Conservation (phyloP, 1,284 basidiomycete species). For the Ceratobasidium sp. region DNA sequence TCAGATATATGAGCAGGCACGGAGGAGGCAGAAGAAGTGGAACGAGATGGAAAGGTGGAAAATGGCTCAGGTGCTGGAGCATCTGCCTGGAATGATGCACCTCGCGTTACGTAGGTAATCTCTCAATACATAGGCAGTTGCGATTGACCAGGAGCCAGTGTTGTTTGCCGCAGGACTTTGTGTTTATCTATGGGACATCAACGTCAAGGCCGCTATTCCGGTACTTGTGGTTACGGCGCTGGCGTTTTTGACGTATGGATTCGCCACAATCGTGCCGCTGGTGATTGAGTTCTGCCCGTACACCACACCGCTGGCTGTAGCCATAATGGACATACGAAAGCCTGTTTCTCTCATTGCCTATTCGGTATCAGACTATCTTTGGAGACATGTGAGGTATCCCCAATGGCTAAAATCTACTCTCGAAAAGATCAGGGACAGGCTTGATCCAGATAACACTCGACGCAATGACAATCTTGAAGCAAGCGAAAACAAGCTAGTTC, state of each 20-base stretch:
- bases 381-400: too few species aligned
- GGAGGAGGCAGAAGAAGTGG: too few species aligned
- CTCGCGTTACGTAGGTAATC: neutral
- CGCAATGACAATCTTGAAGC: too few species aligned
- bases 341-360: too few species aligned
- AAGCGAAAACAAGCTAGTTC: neutral
- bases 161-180: neutral
- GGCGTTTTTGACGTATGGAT: neutral
- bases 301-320: neutral
- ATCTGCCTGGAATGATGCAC: slow-evolving; percentile 5
- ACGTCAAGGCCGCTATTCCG: neutral
- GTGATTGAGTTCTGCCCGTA: neutral
- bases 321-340: too few species aligned
- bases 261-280: neutral
- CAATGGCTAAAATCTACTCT: too few species aligned
- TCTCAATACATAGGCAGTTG: neutral
- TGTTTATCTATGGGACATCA: slow-evolving; percentile 4
- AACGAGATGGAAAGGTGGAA: neutral
- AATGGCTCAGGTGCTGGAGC: neutral
- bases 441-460: too few species aligned
- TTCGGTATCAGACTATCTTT: too few species aligned
- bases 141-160: too few species aligned
- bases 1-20: too few species aligned
- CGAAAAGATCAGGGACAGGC: too few species aligned
- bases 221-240: neutral